Percentiles rank a stretch among this genome's conserved stretches.
Evolutionary conservation across 1,139 yeast genomes (phyloP).

Genomic region (Pichiaceae sp.): DNA sequence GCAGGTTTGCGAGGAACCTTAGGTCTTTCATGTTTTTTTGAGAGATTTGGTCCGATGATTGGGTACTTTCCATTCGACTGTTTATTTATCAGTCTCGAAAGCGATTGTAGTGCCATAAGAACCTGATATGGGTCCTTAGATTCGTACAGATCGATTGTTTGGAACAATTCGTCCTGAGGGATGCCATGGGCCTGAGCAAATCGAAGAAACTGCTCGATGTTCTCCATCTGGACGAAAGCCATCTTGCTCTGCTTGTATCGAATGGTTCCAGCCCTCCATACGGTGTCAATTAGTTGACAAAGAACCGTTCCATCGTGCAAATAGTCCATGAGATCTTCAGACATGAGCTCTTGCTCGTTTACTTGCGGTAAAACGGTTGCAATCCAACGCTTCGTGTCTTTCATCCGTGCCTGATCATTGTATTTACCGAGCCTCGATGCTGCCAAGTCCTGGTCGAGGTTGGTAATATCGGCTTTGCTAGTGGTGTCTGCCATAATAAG

Average conservation of each 20-base stretch:
- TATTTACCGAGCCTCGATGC: conserved; percentile 42
- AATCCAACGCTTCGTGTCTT: conserved; percentile 41
- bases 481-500: too few relatives aligned
- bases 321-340: conserved; percentile 36
- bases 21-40: conserved; percentile 33
- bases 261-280: conserved; percentile 30
- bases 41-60: conserved; percentile 28
- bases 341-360: conserved; percentile 11
- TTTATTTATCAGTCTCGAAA: conserved; percentile 54
- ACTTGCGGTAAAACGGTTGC: conserved; percentile 21
- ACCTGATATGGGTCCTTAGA: conserved; percentile 72
- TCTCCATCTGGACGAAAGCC: conserved; percentile 84
- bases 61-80: conserved; percentile 15
- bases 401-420: conserved; percentile 27
- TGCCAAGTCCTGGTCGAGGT: conserved; percentile 50
- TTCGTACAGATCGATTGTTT: conserved; percentile 74
- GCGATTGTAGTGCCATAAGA: conserved; percentile 60
- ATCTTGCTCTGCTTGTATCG: conserved; percentile 57
- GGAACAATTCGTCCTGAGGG: conserved; percentile 78
- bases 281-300: conserved; percentile 37
- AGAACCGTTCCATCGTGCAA: conserved; percentile 62
- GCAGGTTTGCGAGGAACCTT: conserved; percentile 30
- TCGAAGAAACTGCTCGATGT: conserved; percentile 61
- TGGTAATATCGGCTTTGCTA: conserved; percentile 24
- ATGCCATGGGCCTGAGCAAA: conserved; percentile 59